Evolutionary conservation across 129 eudicot genomes (phyloP), one percentile per base, ranked within the genome.

Genomic region (Flaveria bidentis): DNA sequence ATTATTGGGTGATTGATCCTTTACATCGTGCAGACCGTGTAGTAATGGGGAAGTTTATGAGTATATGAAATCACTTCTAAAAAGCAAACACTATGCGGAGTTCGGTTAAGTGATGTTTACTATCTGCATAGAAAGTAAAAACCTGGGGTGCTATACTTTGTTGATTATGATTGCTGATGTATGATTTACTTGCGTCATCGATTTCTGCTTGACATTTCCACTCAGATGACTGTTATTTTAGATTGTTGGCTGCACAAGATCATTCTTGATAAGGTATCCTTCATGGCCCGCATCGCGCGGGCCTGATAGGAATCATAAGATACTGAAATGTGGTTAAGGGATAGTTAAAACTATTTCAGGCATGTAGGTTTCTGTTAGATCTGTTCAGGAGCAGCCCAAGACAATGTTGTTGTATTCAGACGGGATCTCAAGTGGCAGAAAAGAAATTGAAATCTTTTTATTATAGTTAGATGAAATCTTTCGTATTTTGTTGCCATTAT

Each of bases 361-460:
- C n/a, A n/a, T n/a, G n/a, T n/a, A 23, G 46, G 66, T n/a, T 53
- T 72, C 30, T 39, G 51, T 65, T 65, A 65, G 28, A 39, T n/a
- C 50, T 8, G 50, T 39, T 65, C 50, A 65, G 25, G 49, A 39
- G 47, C 14, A 64, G 14, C 49, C 25, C 6, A 28, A 33, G 71
- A 36, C 28, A 39, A 39, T 65, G 50, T 9, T 17, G 71, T 25
- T 39, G 15, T 65, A 65, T 65, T 53, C 36, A 9, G n/a, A n/a
- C n/a, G n/a, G n/a, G n/a, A n/a, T n/a, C n/a, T n/a, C n/a, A n/a
- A n/a, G n/a, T n/a, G n/a, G n/a, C n/a, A n/a, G n/a, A n/a, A n/a
- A 11, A 20, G 17, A 53, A 20, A 11, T 13, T 2, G 11, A 14
- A 33, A 33, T 52, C 51, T 55, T 55, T 1, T 17, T 55, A 6